Base-by-base conservation (phyloP, 1,284 basidiomycete genomes). In the Hemileia vastatrix region DNA sequence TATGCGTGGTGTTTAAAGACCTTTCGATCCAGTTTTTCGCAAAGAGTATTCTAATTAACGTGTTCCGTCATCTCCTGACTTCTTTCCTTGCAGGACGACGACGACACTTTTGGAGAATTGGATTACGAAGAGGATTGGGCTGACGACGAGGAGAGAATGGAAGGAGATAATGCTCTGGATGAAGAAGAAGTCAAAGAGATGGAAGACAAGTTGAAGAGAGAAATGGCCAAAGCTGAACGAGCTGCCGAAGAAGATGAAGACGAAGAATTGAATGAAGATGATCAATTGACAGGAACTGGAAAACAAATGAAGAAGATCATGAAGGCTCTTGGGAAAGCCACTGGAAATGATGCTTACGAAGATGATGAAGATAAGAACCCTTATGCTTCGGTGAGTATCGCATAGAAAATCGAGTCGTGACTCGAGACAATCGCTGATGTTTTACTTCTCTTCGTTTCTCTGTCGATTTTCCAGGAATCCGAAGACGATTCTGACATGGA, bases 241-340 rank as follows among this genome's bases (percentile, higher is more conserved):
- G n/a, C n/a, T n/a, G n/a, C n/a, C n/a, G n/a, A n/a, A n/a, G n/a
- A n/a, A n/a, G n/a, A 68, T 6, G 58, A 56, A 8, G 63, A 65
- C n/a, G 54, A 55, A 4, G 64, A 68, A 33, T 67, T 65, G n/a
- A 54, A 54, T 8, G 65, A 66, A 54, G 68, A 72, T 52, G 69
- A 72, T 44, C 56, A 66, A 53, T 54, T 75, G 54, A 74, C 71
- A 15, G 70, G 73, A 48, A 70, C 67, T n/a, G 72, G 71, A 19
- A 69, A 67, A 49, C 72, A 75, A 65, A 72, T 75, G 72, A 72
- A 72, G 67, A 73, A 73, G 67, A 74, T 75, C 57, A 74, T 75
- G 72, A 65, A 68, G 4, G 72, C 72, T 5, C 67, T 74, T 1
- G 71, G 66, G 24, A 67, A 68, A 52, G 67, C 70, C 13, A 71